phyloP scores from a whole-genome alignment of 306 rosid genomes.

The Cyamopsis tetragonoloba region DNA sequence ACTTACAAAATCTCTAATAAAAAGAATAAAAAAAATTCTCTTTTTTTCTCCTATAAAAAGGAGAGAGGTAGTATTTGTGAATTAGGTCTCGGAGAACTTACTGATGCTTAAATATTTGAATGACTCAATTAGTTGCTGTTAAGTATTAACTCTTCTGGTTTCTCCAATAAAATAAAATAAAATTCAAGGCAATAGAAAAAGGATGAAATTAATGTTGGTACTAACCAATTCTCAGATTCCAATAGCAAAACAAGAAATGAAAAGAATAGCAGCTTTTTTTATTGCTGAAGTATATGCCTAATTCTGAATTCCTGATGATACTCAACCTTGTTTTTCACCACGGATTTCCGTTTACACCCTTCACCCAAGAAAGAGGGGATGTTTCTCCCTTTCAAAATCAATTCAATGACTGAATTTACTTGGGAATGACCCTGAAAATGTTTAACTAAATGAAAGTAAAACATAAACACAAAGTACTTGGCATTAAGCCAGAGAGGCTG shows the following conservation, averaged over 20 bases:
- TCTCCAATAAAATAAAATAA: too few relatives aligned
- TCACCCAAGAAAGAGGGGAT: neutral
- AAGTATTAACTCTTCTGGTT: too few relatives aligned
- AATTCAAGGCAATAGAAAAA: too few relatives aligned
- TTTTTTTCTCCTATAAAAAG: too few relatives aligned
- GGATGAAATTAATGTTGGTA: neutral
- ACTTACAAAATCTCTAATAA: too few relatives aligned
- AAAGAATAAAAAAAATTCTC: too few relatives aligned
- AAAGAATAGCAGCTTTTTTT: neutral
- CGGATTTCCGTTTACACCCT: conserved; percentile 7
- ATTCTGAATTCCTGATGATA: neutral
- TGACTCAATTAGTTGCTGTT: too few relatives aligned
- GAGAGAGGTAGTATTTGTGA: too few relatives aligned
- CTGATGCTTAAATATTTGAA: too few relatives aligned
- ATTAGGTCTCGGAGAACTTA: too few relatives aligned
- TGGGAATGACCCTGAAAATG: conserved; percentile 19
- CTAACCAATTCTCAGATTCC: neutral
- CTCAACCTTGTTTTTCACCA: conserved; percentile 8
- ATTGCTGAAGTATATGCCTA: neutral
- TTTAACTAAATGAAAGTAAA: conserved; percentile 19
- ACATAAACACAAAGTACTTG: conserved; percentile 20
- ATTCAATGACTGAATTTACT: conserved; percentile 17
- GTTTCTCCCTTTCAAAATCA: conserved; percentile 33
- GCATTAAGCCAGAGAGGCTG: conserved; percentile 18
- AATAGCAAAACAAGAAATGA: neutral